Evolutionary conservation across 306 rosid genomes (phyloP).

Genomic region (Vigna radiata): DNA sequence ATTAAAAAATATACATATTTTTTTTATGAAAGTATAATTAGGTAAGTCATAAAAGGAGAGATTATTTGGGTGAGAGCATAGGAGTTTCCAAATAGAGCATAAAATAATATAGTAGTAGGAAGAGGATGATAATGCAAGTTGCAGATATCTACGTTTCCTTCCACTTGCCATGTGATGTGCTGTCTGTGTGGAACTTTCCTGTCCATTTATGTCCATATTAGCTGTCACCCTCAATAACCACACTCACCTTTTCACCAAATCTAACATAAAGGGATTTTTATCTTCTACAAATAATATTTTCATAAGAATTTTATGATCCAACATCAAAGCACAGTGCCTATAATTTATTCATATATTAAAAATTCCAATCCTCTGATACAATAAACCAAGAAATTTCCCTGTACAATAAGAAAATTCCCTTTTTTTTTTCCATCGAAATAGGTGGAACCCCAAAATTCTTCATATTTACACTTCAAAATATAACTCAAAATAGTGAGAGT

Average conservation of each 20-base stretch:
- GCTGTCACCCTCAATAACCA: conserved; percentile 45
- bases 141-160: background rate
- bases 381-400: conserved; percentile 71
- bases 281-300: no score
- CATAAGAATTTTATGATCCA: background rate
- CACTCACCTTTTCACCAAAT: conserved; percentile 22
- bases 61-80: no score
- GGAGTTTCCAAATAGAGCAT: conserved; percentile 1
- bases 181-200: conserved; percentile 37
- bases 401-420: conserved; percentile 63
- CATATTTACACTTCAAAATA: conserved; percentile 69
- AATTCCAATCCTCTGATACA: conserved; percentile 58
- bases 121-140: conserved; percentile 39
- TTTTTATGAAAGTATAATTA: no score
- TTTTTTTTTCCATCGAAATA: conserved; percentile 50
- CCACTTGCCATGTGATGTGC: conserved; percentile 41
- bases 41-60: no score
- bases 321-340: conserved; percentile 45
- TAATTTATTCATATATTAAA: conserved; percentile 63
- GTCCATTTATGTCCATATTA: conserved; percentile 48
- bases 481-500: conserved; percentile 43
- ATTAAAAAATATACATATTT: no score
- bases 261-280: background rate
- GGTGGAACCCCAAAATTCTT: conserved; percentile 71
- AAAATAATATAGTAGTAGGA: background rate